These are phyloP conservation scores for Verticillium isaacii DNA, from an alignment of 2,329 filamentous ascomycete genomes.

Conservation along the genomic window DNA sequence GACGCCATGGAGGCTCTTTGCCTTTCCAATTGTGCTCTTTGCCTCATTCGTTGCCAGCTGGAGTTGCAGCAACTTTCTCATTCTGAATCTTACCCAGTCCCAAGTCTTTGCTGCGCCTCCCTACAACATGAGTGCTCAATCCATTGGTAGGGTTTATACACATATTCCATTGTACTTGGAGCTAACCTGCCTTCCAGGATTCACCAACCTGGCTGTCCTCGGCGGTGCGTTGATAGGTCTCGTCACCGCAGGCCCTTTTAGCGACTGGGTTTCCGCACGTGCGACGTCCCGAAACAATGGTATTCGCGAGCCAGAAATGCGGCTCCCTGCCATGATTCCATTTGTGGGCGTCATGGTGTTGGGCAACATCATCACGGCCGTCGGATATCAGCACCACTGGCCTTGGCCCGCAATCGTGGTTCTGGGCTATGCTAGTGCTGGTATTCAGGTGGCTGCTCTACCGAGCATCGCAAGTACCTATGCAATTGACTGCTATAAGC, in stretches of 20 bases:
- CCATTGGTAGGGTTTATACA: conserved; percentile 18
- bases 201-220: conserved; percentile 23
- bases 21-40: conserved; percentile 60
- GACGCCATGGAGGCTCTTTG: conserved; percentile 57
- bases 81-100: conserved; percentile 48
- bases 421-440: conserved; percentile 35
- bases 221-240: conserved; percentile 36
- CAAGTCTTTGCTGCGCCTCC: conserved; percentile 8
- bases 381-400: conserved; percentile 43
- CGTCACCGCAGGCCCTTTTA: conserved; percentile 34
- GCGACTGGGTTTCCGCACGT: conserved; percentile 35
- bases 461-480: conserved; percentile 56
- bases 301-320: conserved; percentile 43
- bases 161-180: conserved; percentile 37
- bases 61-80: conserved; percentile 33
- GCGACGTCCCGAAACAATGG: conserved; percentile 36
- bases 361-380: conserved; percentile 36
- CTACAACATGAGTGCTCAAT: conserved; percentile 5
- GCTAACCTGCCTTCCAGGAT: no score
- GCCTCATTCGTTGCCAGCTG: conserved; percentile 58
- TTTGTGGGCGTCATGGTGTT: conserved; percentile 40
- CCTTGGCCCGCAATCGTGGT: conserved; percentile 43
- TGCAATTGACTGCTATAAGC: conserved; percentile 61
- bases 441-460: conserved; percentile 37
- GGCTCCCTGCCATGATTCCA: conserved; percentile 37